Evolutionary conservation across 768 basidiomycete genomes (phyloP).

Genomic region (Multifurca ochricompacta): DNA sequence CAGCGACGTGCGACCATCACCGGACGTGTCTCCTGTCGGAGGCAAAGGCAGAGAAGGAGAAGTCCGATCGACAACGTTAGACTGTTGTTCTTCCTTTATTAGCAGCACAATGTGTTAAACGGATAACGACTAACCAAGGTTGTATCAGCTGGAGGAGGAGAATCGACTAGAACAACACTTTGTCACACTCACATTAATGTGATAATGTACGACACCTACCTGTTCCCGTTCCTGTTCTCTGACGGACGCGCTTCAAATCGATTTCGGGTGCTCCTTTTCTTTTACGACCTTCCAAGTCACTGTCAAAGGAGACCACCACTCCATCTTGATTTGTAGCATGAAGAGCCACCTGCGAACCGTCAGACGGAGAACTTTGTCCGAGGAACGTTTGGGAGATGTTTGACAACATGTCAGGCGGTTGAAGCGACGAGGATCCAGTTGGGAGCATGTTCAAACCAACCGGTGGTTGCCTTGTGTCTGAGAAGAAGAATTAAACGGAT

Average conservation of each 20-base stretch:
- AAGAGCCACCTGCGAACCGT: background rate
- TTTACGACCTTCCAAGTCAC: constrained; percentile 59
- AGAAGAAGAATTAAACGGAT: constrained; percentile 6
- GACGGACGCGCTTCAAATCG: constrained; percentile 61
- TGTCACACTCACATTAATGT: no score
- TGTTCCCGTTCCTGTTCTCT: constrained; percentile 56
- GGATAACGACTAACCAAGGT: constrained; percentile 21
- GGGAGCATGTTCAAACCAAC: constrained; percentile 5
- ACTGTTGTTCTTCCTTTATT: constrained; percentile 7
- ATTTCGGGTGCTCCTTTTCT: constrained; percentile 59
- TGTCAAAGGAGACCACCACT: constrained; percentile 35
- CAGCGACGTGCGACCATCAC: background rate
- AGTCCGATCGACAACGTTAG: constrained; percentile 22
- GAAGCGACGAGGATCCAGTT: constrained; percentile 13
- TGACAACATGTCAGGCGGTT: constrained; percentile 13
- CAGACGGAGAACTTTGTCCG: constrained; percentile 2
- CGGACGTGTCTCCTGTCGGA: constrained; percentile 16
- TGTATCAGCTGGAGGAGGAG: constrained; percentile 28
- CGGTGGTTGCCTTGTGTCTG: constrained; percentile 12
- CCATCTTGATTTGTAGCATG: constrained; percentile 14
- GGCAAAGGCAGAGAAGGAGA: constrained; percentile 23
- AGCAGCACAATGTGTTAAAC: background rate
- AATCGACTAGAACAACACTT: constrained; percentile 18
- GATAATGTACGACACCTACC: background rate
- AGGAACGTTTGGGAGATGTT: constrained; percentile 10